Evolutionary conservation across 345 rosid species (phyloP), one percentile per base, ranked within the genome.

Genomic region (Excoecaria cochinchinensis): DNA sequence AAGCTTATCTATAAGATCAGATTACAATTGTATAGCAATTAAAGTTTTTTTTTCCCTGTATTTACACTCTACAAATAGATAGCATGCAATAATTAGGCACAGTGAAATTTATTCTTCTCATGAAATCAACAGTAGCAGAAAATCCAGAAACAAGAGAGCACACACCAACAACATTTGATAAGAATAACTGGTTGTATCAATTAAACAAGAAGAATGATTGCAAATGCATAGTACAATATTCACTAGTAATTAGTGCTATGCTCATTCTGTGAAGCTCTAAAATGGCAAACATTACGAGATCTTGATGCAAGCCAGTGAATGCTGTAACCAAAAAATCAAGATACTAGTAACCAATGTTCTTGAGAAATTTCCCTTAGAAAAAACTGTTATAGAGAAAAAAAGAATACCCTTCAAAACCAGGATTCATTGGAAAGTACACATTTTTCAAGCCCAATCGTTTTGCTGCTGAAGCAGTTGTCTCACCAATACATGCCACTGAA

Each of bases 391-490:
- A 39, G 48, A 40, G 70, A 72, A 48, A 67, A 2, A 48, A 67
- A 22, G 63, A 52, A 79, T 91, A 95, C 99, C 98, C 99, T 82
- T 95, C 94, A 51, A 95, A 83, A 75, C 99, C 96, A 63, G 98
- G 99, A 52, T 83, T 83, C 16, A 74, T 82, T 42, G 98, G 99
- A 78, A 84, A 83, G 88, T 86, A 93, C 39, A 91, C 93, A 73
- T 85, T 86, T 82, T 77, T 80, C 75, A 93, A 78, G 76, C 99
- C 98, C 69, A 90, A 78, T 58, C 81, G 85, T 90, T 79, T 88
- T 62, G 98, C 97, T 78, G 91, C 97, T 21, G 84, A 84, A 57
- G 96, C 99, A 76, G 98, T 95, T 67, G 97, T 95, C 87, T 95
- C 98, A 57, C 99, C 99, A 40, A 95, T 93, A 75, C 98, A 95